Base-by-base conservation (phyloP, 495 filamentous ascomycete species). In the Zalerion maritima region DNA sequence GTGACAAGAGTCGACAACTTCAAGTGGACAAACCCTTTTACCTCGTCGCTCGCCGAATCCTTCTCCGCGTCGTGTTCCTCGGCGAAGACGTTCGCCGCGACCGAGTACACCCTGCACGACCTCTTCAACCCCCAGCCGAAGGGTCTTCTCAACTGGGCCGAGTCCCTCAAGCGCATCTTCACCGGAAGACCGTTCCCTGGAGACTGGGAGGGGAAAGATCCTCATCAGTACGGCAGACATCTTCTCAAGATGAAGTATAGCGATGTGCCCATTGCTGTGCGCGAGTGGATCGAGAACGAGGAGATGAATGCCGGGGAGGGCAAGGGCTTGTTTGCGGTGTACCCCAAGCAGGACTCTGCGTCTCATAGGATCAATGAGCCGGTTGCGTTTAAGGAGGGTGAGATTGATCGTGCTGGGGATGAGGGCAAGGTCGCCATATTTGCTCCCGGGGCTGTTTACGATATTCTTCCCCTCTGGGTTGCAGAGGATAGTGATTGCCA, bases 211-310 rank as follows among this genome's bases (percentile, higher is more conserved):
- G 52, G 52, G 25, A 36, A 51, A 17, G 52, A 55, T 34, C 47
- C 45, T 2, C 52, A 55, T 42, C 42, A 42, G 19, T 49, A 54
- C 37, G 50, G 54, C 29, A 43, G 52, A 17, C 31, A 37, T 14
- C 23, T 55, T 28, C 35, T 55, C 15, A 37, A 31, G 31, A 55
- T 55, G 52, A 38, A 38, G 11, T 55, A 55, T 35, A 28, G 22
- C 6, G 35, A 42, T 2, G 20, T 55, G 10, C 52, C 52, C 13
- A 9, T 54, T 14, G 16, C 15, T 12, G 47, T 54, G 31, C 34
- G 47, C 21, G 42, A 49, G 40, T 55, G 52, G 52, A 55, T 55
- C 27, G 52, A 55, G 41, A 41, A 46, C 29, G 42, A 46, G 33
- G 50, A 51, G 26, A 37, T 45, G 5, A 37, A 21, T 7, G 22